Conservation (phyloP, 192 early-diverging fungal species). For the Rhizophagus prolifer region DNA sequence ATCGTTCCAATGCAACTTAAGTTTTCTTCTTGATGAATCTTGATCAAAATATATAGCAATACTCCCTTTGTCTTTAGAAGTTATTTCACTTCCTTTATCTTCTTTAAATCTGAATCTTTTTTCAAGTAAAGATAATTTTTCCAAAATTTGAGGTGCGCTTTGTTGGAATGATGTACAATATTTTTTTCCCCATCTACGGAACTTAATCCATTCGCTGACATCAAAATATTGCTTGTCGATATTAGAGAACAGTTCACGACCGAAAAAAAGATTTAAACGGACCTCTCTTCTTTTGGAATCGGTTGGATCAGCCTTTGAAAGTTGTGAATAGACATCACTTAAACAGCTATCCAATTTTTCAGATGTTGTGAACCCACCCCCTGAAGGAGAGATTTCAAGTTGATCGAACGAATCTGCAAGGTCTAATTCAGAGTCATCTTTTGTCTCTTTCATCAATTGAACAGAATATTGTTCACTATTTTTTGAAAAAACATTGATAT, state of each 20-base stretch:
- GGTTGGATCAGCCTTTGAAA: conserved; percentile 10
- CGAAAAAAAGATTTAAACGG: conserved; percentile 20
- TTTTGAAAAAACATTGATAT: not conserved
- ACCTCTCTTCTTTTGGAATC: not conserved
- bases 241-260: not conserved
- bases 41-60: conserved; percentile 5
- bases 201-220: not conserved
- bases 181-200: not conserved
- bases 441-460: not conserved
- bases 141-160: not conserved
- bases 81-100: not conserved
- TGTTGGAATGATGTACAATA: conserved; percentile 10
- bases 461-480: not conserved
- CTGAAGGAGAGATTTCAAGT: not conserved
- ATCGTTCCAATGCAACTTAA: conserved; percentile 25
- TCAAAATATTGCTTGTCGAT: not conserved
- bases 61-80: conserved; percentile 1
- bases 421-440: not conserved
- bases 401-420: not conserved
- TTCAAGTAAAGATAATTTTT: not conserved
- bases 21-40: not conserved
- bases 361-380: not conserved
- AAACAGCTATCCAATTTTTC: conserved; percentile 14
- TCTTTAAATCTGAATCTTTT: conserved; percentile 8
- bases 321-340: not conserved